Percentiles rank a stretch among this genome's conserved stretches.
Evolutionary conservation across 2,329 filamentous ascomycete species (phyloP).

Genomic region (Beauveria medogensis): DNA sequence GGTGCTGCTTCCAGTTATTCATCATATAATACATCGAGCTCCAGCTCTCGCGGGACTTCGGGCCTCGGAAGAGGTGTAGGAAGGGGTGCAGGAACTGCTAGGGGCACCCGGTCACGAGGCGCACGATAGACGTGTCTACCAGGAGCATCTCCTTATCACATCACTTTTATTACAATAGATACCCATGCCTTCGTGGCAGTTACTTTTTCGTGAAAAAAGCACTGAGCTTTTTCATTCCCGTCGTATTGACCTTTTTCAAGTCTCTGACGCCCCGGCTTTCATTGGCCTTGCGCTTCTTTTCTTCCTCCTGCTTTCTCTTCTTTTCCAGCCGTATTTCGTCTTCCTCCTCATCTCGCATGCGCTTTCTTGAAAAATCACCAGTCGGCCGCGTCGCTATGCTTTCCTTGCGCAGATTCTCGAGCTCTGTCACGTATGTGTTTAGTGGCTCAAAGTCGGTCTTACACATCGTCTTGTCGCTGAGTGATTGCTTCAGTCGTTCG

Average conservation of each 20-base stretch:
- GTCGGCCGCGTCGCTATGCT: constrained; percentile 60
- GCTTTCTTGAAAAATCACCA: constrained; percentile 64
- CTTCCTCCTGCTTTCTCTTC: constrained; percentile 78
- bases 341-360: constrained; percentile 57
- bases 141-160: constrained; percentile 5
- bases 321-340: constrained; percentile 63
- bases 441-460: constrained; percentile 61
- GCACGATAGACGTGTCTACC: constrained; percentile 17
- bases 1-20: constrained; percentile 19
- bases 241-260: constrained; percentile 82
- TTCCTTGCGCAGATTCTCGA: constrained; percentile 63
- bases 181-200: constrained; percentile 9
- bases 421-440: constrained; percentile 56
- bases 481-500: constrained; percentile 30
- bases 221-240: constrained; percentile 95
- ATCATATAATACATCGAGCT: constrained; percentile 20
- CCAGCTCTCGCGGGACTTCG: constrained; percentile 26
- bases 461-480: constrained; percentile 27
- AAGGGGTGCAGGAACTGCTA: constrained; percentile 24
- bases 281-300: constrained; percentile 70
- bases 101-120: constrained; percentile 25
- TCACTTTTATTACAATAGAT: constrained; percentile 11
- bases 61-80: constrained; percentile 28
- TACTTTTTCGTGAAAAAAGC: constrained; percentile 76
- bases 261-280: constrained; percentile 71